Evolutionary conservation across 2,329 filamentous ascomycete species (phyloP), one percentile per base, ranked within the genome.

Genomic region (Massarina eburnea): DNA sequence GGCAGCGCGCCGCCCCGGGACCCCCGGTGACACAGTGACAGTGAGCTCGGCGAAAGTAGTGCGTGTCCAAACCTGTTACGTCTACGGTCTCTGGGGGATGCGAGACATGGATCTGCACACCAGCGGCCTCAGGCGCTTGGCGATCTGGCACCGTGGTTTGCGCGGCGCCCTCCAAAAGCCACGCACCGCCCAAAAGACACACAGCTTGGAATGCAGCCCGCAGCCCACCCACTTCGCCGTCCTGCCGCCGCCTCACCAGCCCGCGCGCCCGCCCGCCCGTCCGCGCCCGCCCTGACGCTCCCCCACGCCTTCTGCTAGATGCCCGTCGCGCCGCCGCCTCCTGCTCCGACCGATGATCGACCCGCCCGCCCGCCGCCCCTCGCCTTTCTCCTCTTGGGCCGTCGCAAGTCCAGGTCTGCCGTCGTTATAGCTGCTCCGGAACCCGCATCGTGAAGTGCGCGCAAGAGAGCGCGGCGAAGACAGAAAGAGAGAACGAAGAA

Each of bases 351-450:
- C 51, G 49, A 64, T 63, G 62, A 60, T 55, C 44, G 55, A 54
- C 47, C 57, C 46, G 57, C 50, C 57, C 46, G 57, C 50, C 52
- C 48, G 42, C 46, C 47, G 38, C 41, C 51, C 57, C 57, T 50
- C 55, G 43, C 53, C 21, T 53, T 46, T 33, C 20, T 48, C 46
- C 48, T 49, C 51, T 48, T 51, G 54, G 48, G 46, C 49, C 57
- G 51, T 49, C 38, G 56, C 55, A 61, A 62, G 54, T 52, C 45
- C 53, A n/a, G n/a, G n/a, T n/a, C n/a, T n/a, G n/a, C n/a, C n/a
- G 45, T 49, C 46, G 55, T 43, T 50, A 26, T 34, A 46, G 45
- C 57, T 54, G 55, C 52, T 43, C 4, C 27, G 5, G 7, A 14
- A 30, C 27, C 12, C 24, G 10, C 24, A 26, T 7, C 24, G 24